Base-by-base conservation (phyloP, 805 yeast genomes). In the Metschnikowia borealis region DNA sequence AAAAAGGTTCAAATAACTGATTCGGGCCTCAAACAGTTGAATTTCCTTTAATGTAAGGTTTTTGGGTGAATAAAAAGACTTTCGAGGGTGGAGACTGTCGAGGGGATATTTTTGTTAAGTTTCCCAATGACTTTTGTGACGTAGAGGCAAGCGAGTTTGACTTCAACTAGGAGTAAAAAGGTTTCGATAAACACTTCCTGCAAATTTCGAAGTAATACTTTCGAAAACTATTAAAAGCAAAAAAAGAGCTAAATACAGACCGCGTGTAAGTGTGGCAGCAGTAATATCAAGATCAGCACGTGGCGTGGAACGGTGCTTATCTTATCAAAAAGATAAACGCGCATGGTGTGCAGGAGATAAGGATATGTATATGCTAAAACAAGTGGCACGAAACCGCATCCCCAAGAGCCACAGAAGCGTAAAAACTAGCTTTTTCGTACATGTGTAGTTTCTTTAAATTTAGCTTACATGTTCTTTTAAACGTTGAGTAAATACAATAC, bases 221-320 rank as follows among this genome's bases (percentile, higher is more conserved):
- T 34, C 17, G 23, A 8, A 36, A 36, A 23, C 18, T 17, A 17
- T 36, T 11, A 11, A 17, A 18, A 20, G 14, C 38, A 36, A 14
- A 36, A 36, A 18, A 17, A 26, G 29, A 26, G 29, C 11, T 1
- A 20, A 36, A 10, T 20, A n/a, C 23, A 40, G n/a, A 18, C 15
- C 26, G 45, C 35, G 32, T 42, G 20, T 15, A 14, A 32, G 45
- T 10, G 21, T 14, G 38, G 38, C 21, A 38, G 45, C 32, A 33
- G 45, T 41, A 32, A 41, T 41, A 32, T 31, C n/a, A 20, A 38
- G 18, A 17, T 21, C 36, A 29, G 26, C 45, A 41, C 45, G 45
- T 32, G 45, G 45, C 37, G 45, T 32, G 31, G 15, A 41, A 13
- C 29, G 13, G 36, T 11, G 26, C 44, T 40, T 40, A 40, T 40